phyloP scores from a whole-genome alignment of 106 monocot species.

The Platanthera guangdongensis region DNA sequence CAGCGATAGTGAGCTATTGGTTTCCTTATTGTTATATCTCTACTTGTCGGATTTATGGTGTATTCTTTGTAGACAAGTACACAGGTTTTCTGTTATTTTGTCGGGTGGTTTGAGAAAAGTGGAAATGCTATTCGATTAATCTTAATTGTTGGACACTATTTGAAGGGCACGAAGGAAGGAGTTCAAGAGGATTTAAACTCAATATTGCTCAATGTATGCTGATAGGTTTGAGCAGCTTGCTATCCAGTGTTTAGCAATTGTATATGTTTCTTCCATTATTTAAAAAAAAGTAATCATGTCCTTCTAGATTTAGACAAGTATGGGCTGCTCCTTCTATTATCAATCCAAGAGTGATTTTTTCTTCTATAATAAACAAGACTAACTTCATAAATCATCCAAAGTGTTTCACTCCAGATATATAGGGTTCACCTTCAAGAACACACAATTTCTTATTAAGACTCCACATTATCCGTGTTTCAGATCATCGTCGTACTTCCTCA shows the following conservation, averaged over 20 bases:
- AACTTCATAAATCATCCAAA: too few species aligned
- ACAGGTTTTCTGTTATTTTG: neutral
- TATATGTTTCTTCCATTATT: neutral
- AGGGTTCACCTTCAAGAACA: too few species aligned
- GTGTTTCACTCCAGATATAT: too few species aligned
- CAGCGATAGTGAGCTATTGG: neutral
- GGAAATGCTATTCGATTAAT: neutral
- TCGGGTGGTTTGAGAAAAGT: neutral
- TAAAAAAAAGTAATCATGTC: neutral
- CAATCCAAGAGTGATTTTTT: neutral
- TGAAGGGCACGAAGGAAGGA: neutral
- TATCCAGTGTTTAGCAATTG: neutral
- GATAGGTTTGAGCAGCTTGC: neutral
- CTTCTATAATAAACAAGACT: neutral
- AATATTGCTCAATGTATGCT: neutral
- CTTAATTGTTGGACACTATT: neutral
- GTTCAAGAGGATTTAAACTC: neutral
- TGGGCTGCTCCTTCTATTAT: neutral
- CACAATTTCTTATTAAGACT: too few species aligned
- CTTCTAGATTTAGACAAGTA: neutral
- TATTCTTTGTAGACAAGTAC: neutral
- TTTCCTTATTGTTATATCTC: neutral
- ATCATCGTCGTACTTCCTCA: too few species aligned
- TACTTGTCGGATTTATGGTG: neutral
- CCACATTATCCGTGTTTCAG: too few species aligned